Base-by-base conservation (phyloP, 2,329 filamentous ascomycete species). In the Ascochyta pisi region DNA sequence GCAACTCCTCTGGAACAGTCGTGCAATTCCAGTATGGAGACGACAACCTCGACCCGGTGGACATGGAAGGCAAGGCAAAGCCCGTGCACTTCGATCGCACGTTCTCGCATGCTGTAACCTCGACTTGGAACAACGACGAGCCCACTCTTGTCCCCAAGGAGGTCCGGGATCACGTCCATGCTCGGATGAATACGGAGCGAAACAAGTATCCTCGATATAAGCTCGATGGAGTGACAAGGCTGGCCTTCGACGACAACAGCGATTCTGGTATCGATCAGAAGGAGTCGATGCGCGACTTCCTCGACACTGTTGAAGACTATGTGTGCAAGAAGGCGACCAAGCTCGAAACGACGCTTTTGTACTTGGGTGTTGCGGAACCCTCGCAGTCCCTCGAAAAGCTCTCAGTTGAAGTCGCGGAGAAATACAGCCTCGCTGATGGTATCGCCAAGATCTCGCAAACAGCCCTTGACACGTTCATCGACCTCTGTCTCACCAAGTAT, bases 11-110 rank as follows among this genome's bases (percentile, higher is more conserved):
- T 2, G 90, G 90, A 7, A 88, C 88, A 29, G 89, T 99, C 58
- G 92, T 99, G 2, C 95, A 99, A 73, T 98, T 99, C 78, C 92
- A 96, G 71, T 99, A 96, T 68, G 95, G 95, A 73, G 95, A 95
- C 29, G 95, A 99, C 70, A 93, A 94, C 61, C 82, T 99, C 29
- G 95, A 99, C 74, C 95, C 95, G 1, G 90, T 97, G 19, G 93
- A 98, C 71, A 99, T 99, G 94, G 95, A 99, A 76, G 95, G 92
- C 39, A 89, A 89, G 60, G 94, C 92, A 7, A 91, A 91, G 66
- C 95, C 95, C 4, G 95, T 99, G 46, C 86, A 97, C 70, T 97
- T 98, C 70, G 87, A 91, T 48, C 87, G 94, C 42, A 97, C 94
- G 0, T 98, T 92, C 82, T 92, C 87, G 16, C 94, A 98, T 71